These are phyloP conservation scores for Phytophthora hybrid DNA, from an alignment of 352 stramenopile genomes.

Conservation along the genomic window DNA sequence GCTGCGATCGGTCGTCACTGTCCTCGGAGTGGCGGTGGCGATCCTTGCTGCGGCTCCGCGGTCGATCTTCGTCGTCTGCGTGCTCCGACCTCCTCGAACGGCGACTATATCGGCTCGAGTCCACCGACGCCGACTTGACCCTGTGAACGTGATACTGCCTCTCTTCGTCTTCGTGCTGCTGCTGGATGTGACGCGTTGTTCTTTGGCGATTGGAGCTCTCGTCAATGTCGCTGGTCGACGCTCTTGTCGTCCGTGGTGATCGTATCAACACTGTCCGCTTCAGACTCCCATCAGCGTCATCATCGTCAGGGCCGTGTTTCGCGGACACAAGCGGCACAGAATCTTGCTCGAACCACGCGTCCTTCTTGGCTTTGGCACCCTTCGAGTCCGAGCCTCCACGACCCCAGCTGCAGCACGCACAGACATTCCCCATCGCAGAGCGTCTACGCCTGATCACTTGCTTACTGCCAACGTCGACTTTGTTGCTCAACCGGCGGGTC, in stretches of 20 bases:
- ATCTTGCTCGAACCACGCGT: constrained; percentile 72
- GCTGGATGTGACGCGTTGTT: constrained; percentile 15
- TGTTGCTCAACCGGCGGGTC: constrained; percentile 16
- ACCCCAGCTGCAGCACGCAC: constrained; percentile 37
- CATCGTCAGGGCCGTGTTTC: constrained; percentile 47
- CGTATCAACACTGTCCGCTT: constrained; percentile 69
- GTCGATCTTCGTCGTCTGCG: constrained; percentile 16
- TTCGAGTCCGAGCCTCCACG: constrained; percentile 11
- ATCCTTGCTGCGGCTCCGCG: constrained; percentile 20
- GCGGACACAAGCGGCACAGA: constrained; percentile 66
- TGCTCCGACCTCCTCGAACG: constrained; percentile 20
- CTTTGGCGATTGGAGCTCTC: constrained; percentile 1
- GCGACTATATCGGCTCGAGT: constrained; percentile 17
- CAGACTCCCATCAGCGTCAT: constrained; percentile 46
- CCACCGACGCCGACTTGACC: constrained; percentile 24
- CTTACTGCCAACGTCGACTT: background rate
- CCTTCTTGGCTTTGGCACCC: constrained; percentile 24
- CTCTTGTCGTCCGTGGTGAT: constrained; percentile 36
- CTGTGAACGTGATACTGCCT: constrained; percentile 21
- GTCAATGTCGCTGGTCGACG: constrained; percentile 14
- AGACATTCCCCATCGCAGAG: constrained; percentile 40
- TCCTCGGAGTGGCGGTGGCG: constrained; percentile 24
- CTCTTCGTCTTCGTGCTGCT: constrained; percentile 23
- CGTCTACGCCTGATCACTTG: background rate
- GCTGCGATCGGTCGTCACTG: constrained; percentile 1